Evolutionary conservation across 2,329 filamentous ascomycete species (phyloP).

Genomic region (Knoxdaviesia proteae): DNA sequence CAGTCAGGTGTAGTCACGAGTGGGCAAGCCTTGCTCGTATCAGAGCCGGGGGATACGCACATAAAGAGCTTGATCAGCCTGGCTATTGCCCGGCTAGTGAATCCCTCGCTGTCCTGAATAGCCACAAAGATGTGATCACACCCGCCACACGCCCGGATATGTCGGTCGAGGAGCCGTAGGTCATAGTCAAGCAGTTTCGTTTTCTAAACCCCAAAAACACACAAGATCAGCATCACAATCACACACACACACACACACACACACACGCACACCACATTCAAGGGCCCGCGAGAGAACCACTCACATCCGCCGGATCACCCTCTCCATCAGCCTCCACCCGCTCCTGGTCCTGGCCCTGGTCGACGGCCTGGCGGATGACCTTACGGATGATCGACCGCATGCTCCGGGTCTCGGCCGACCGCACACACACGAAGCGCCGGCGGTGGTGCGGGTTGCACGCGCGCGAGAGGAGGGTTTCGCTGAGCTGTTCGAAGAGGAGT

Average conservation of each 20-base stretch:
- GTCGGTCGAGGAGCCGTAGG: slow-evolving; percentile 46
- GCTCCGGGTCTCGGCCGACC: slow-evolving; percentile 51
- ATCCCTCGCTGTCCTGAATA: slow-evolving; percentile 66
- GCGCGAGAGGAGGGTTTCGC: slow-evolving; percentile 21
- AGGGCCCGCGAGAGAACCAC: too few relatives aligned
- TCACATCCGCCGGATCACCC: too few relatives aligned
- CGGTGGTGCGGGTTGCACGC: too few relatives aligned
- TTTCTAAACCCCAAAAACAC: too few relatives aligned
- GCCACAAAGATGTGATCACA: slow-evolving; percentile 46
- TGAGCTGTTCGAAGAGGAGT: slow-evolving; percentile 51
- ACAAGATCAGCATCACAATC: too few relatives aligned
- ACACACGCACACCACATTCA: too few relatives aligned
- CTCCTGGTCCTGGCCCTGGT: too few relatives aligned
- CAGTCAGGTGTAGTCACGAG: slow-evolving; percentile 7
- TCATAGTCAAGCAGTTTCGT: slow-evolving; percentile 57
- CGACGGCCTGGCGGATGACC: too few relatives aligned
- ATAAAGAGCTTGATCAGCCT: slow-evolving; percentile 50
- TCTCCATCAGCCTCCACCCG: too few relatives aligned
- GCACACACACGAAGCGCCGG: slow-evolving; percentile 43
- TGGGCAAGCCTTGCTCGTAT: too few relatives aligned
- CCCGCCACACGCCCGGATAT: slow-evolving; percentile 25
- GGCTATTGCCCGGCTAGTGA: slow-evolving; percentile 50
- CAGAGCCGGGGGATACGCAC: slow-evolving; percentile 19
- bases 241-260: too few relatives aligned
- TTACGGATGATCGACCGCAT: slow-evolving; percentile 32